Evolutionary conservation across 805 yeast genomes (phyloP), one percentile per base, ranked within the genome.

Genomic region (Nakazawaea ishiwadae): DNA sequence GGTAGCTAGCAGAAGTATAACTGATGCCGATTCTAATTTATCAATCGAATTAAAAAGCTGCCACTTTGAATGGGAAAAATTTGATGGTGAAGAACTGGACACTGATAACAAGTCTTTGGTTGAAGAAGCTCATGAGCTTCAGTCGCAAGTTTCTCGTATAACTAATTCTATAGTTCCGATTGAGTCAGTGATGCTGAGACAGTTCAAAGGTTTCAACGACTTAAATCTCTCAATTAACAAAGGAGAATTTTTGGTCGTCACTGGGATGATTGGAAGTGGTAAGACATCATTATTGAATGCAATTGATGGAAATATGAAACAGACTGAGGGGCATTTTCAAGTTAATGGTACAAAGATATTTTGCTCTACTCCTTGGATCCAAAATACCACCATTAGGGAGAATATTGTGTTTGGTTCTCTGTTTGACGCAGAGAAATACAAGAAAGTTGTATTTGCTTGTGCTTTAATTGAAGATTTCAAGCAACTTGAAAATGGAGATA

Each of bases 241-340:
- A 42, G 79, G 81, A n/a, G 88, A 83, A 51, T 71, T 84, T 30
- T 58, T 83, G 4, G 75, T 79, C 41, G 66, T 81, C n/a, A 79
- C 84, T 0, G 91, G 90, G 9, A 58, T 77, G 2, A 79, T 83
- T 51, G 96, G 96, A 2, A 71, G 87, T 2, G 96, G 96, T 39
- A 87, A 87, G 54, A 68, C 90, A 0, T 83, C 93, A 1, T 63
- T 87, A 19, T 63, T 87, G 31, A 68, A 72, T 46, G 89, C 93
- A 0, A 64, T 87, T 40, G 70, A 81, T 7, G 93, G 95, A 1
- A 62, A 71, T 15, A 84, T 86, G 86, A 65, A 68, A 10, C 69
- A 77, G 48, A 58, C 59, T 0, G 31, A 50, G 0, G 96, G 96
- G 23, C 42, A 56, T 0, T 62, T 82, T 5, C 56, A 65, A 34